phyloP scores from a whole-genome alignment of 305 asterid species.

The Fraxinus sp. region DNA sequence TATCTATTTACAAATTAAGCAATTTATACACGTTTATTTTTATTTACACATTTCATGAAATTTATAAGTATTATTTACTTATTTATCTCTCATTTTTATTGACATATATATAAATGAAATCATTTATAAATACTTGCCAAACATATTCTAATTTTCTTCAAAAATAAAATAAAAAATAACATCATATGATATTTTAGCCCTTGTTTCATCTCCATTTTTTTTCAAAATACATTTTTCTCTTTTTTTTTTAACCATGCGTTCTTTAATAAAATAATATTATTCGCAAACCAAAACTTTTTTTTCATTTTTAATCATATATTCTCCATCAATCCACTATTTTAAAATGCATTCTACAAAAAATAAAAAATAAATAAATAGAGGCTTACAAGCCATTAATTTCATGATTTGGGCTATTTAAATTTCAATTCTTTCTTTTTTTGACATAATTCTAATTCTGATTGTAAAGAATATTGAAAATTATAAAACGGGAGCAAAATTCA shows the following conservation, averaged over 20 bases:
- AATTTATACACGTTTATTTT: neutral
- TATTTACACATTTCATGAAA: neutral
- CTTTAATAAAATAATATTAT: neutral
- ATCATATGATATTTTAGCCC: neutral
- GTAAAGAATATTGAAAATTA: neutral
- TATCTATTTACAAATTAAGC: neutral
- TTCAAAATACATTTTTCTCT: neutral
- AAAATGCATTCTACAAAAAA: neutral
- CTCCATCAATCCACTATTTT: neutral
- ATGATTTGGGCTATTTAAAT: conserved; percentile 15
- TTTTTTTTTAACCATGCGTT: neutral
- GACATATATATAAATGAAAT: neutral
- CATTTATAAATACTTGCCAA: neutral
- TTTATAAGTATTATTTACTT: neutral
- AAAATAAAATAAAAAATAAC: neutral
- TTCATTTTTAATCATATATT: neutral
- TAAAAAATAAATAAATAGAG: neutral
- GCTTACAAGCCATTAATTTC: neutral
- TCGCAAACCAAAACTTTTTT: neutral
- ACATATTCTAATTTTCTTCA: neutral
- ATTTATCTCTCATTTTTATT: neutral
- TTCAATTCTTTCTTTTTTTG: neutral
- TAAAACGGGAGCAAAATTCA: conserved; percentile 16
- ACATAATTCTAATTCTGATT: neutral
- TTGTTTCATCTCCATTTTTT: neutral